These are phyloP conservation scores for Corchorus olitorius DNA, from an alignment of 345 rosid genomes.

Conservation along the genomic window DNA sequence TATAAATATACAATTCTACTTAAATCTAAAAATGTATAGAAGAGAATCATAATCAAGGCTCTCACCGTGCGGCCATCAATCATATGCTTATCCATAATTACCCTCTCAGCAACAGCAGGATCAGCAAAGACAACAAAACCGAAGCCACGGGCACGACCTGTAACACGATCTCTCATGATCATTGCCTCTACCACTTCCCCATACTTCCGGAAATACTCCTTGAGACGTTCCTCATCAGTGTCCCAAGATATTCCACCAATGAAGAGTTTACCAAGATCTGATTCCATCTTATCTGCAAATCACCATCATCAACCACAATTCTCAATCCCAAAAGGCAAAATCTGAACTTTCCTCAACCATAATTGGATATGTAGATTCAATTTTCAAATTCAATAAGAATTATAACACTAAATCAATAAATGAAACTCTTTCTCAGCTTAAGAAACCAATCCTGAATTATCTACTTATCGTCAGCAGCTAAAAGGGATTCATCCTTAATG, in stretches of 20 bases:
- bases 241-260: conserved; percentile 99
- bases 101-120: conserved; percentile 91
- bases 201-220: conserved; percentile 78
- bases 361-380: conserved; percentile 4
- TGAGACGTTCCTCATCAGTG: conserved; percentile 86
- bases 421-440: background rate
- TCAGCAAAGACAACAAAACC: conserved; percentile 90
- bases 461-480: background rate
- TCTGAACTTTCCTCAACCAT: background rate
- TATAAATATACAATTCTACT: background rate
- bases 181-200: conserved; percentile 95
- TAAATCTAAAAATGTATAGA: conserved; percentile 19
- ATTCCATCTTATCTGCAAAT: conserved; percentile 79
- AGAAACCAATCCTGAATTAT: conserved; percentile 18
- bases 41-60: conserved; percentile 25
- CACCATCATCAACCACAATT: conserved; percentile 36
- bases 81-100: conserved; percentile 88
- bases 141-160: conserved; percentile 96
- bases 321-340: conserved; percentile 24
- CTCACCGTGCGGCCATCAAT: conserved; percentile 94
- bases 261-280: conserved; percentile 99
- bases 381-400: conserved; percentile 7
- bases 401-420: background rate
- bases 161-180: conserved; percentile 96
- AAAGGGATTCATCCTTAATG: conserved; percentile 4